Evolutionary conservation across 192 early-diverging fungal genomes (phyloP), one percentile per base, ranked within the genome.

Genomic region (Podila epigama): DNA sequence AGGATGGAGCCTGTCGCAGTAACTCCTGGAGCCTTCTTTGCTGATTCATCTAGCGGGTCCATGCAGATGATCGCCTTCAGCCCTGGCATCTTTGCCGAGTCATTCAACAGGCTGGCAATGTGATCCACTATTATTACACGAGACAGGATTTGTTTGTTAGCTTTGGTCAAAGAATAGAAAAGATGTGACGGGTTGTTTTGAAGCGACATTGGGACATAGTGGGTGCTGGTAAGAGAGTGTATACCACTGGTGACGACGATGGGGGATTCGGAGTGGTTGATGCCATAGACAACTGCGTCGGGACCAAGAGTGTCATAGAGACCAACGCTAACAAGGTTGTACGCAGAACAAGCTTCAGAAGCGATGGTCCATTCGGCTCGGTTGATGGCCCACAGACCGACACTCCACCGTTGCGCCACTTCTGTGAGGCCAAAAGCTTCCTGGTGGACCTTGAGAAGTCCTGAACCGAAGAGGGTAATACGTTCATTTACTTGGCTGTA

Each of bases 241-340:
- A n/a, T 68, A 77, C 73, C 73, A 57, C 73, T 88, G 56, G 90
- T 89, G 34, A 93, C 84, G n/a, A 95, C 70, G 28, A 90, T 66
- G 28, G 87, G 79, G 53, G 92, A 82, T 39, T 94, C 94, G 11
- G 94, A 85, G 54, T 96, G 93, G 78, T 93, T 95, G 25, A 97
- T 66, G 39, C 97, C 93, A 61, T 91, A 95, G 79, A 92, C 87
- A 42, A 97, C 82, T 10, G 93, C 86, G 31, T 94, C 92, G 0
- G 89, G 86, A 52, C 94, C 97, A 16, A 97, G 85, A 20, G 95
- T 95, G 70, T 97, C 96, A 79, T 96, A 96, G 35, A 97, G 82
- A 6, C 95, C 89, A 12, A 96, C 94, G 5, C 85, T 81, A 58
- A 84, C 85, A 36, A 90, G 56, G 58, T 84, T 87, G 60, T 94